Base-by-base conservation (phyloP, 2,329 filamentous ascomycete genomes). In the Monilinia polystroma region DNA sequence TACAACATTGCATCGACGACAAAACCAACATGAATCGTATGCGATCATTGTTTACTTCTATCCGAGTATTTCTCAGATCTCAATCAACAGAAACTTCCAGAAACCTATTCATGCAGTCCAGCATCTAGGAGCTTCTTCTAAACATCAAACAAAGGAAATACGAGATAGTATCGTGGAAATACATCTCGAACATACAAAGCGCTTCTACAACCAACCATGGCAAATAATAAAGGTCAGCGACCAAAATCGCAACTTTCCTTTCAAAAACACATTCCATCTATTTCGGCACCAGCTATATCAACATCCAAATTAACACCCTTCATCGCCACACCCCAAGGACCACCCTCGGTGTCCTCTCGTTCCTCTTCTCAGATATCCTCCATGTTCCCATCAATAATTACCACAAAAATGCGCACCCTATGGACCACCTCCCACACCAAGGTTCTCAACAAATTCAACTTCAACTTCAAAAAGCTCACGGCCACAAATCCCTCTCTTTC, bases 321-420 rank as follows among this genome's bases (percentile, higher is more conserved):
- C 29, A 8, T 14, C 41, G 35, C 32, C 7, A 11, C 32, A 12
- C 8, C 12, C 35, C 1, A 26, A 60, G 8, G 20, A 49, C 2
- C 43, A 32, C 16, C 26, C 26, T 11, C 57, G n/a, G 1, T 23
- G 4, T 18, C 29, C 12, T 35, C 29, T 5, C 18, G 16, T 3
- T 38, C 45, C 29, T 49, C 29, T 18, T 59, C 26, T n/a, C 47
- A 11, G 20, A 23, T 5, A 7, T 18, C 32, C 20, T 60, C 43
- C 7, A 26, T 16, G 29, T 20, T 43, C 3, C 12, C 43, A 1
- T 23, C 29, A 18, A 49, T 12, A 18, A 45, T 51, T 12, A 49
- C 57, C 2, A 49, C 45, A 3, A 60, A 60, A 18, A 60, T 60
- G 57, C 29, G 57, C 29, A 49, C 29, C 10, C 14, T 60, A 49